Evolutionary conservation across 352 stramenopile species (phyloP).

Genomic region (Phytophthora citricola): DNA sequence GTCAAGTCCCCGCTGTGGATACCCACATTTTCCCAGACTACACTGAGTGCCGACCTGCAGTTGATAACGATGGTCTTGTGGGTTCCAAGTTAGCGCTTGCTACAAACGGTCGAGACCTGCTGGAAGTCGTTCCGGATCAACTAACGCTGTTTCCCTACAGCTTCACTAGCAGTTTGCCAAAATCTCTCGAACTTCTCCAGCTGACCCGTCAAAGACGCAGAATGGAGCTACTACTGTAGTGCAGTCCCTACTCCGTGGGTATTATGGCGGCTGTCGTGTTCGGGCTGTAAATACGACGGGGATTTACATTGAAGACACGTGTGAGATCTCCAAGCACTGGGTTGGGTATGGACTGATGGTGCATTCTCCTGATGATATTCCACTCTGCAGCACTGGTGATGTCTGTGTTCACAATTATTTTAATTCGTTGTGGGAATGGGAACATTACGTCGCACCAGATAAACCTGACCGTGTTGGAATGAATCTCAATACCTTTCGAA

Average conservation of each 20-base stretch:
- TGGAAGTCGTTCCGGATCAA: slow-evolving; percentile 16
- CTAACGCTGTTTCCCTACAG: slow-evolving; percentile 34
- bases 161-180: slow-evolving; percentile 27
- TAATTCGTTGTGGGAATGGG: slow-evolving; percentile 35
- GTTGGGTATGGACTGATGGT: slow-evolving; percentile 30
- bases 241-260: slow-evolving; percentile 24
- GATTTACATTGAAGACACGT: slow-evolving; percentile 31
- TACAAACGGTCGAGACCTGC: slow-evolving; percentile 20
- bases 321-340: slow-evolving; percentile 16
- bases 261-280: slow-evolving; percentile 34
- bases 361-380: slow-evolving; percentile 30
- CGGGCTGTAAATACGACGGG: slow-evolving; percentile 25
- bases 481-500: slow-evolving; percentile 24
- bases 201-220: slow-evolving; percentile 7
- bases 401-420: slow-evolving; percentile 36
- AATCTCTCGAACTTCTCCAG: slow-evolving; percentile 6
- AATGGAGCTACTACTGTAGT: slow-evolving; percentile 21
- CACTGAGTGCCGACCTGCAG: slow-evolving; percentile 29
- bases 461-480: slow-evolving; percentile 21
- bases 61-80: slow-evolving; percentile 20
- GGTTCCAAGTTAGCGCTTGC: slow-evolving; percentile 23
- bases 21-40: slow-evolving; percentile 33
- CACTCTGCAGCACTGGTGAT: slow-evolving; percentile 25
- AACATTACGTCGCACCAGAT: slow-evolving; percentile 3
- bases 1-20: slow-evolving; percentile 25